These are phyloP conservation scores for Ophiostoma quercus DNA, from an alignment of 2,329 filamentous ascomycete genomes.

Conservation along the genomic window DNA sequence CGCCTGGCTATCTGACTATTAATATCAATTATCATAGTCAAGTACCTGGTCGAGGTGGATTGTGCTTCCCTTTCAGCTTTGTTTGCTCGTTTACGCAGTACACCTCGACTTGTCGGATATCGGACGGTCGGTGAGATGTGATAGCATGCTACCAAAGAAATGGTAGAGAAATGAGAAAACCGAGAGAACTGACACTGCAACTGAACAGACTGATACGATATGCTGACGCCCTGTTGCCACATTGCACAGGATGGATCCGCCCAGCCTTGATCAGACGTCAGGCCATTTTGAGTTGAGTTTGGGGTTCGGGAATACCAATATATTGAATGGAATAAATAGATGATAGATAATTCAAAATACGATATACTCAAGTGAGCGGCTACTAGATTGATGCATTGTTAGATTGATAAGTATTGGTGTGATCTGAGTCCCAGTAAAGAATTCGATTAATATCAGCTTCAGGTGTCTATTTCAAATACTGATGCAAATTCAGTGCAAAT, in stretches of 20 bases:
- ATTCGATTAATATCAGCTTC: too few species aligned
- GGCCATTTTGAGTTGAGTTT: neutral
- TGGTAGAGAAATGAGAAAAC: neutral
- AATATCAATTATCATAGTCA: too few species aligned
- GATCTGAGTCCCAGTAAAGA: too few species aligned
- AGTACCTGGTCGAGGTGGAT: neutral
- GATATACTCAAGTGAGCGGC: neutral
- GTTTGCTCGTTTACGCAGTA: neutral
- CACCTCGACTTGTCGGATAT: neutral
- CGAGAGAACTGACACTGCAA: too few species aligned
- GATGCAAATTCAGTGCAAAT: neutral
- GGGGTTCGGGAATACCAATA: neutral
- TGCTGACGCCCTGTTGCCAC: neutral
- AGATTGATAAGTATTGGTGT: too few species aligned
- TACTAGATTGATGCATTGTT: neutral
- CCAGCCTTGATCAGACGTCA: neutral
- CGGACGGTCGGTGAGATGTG: too few species aligned
- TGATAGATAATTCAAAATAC: too few species aligned
- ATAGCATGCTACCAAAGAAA: neutral
- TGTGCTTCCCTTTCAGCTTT: neutral
- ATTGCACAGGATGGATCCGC: neutral
- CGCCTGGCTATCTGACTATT: too few species aligned
- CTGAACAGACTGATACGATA: neutral
- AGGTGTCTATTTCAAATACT: neutral
- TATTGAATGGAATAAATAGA: neutral